phyloP scores from a whole-genome alignment of 1,284 basidiomycete species.

The Tetrapyrgos nigripes region DNA sequence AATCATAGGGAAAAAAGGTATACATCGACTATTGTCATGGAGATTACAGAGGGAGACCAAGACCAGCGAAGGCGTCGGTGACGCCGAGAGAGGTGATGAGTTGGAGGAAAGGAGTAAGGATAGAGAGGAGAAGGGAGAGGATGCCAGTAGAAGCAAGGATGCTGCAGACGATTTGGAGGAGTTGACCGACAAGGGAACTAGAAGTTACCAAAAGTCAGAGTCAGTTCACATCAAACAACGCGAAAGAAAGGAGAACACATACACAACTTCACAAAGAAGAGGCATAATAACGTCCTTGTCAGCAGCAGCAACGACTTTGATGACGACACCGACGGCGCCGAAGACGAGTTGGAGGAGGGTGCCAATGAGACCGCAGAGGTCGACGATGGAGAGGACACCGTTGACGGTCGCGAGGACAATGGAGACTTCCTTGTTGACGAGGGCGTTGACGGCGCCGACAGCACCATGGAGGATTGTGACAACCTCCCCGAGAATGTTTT shows the following conservation, averaged over 20 bases:
- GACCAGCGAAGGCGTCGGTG: conserved; percentile 15
- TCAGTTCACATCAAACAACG: background rate
- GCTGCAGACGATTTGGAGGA: conserved; percentile 35
- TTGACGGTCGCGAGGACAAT: conserved; percentile 2
- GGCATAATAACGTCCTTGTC: conserved; percentile 28
- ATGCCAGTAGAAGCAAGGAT: conserved; percentile 34
- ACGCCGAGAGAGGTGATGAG: conserved; percentile 22
- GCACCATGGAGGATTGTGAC: conserved; percentile 36
- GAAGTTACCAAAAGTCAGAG: conserved; percentile 17
- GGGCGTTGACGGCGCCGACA: background rate
- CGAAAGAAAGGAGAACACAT: conserved; percentile 14
- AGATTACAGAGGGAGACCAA: conserved; percentile 5
- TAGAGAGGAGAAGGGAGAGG: conserved; percentile 21
- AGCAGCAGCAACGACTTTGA: conserved; percentile 35
- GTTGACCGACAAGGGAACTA: conserved; percentile 28
- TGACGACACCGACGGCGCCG: conserved; percentile 40
- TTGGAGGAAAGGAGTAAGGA: conserved; percentile 22
- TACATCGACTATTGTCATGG: background rate
- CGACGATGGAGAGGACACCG: background rate
- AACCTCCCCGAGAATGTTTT: conserved; percentile 35
- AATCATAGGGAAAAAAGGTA: no score
- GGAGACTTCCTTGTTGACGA: conserved; percentile 29
- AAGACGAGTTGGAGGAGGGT: conserved; percentile 37
- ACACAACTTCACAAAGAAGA: conserved; percentile 38
- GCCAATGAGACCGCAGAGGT: conserved; percentile 34